These are phyloP conservation scores for Pogostemon cablin DNA, from an alignment of 257 asterid genomes.

Conservation along the genomic window DNA sequence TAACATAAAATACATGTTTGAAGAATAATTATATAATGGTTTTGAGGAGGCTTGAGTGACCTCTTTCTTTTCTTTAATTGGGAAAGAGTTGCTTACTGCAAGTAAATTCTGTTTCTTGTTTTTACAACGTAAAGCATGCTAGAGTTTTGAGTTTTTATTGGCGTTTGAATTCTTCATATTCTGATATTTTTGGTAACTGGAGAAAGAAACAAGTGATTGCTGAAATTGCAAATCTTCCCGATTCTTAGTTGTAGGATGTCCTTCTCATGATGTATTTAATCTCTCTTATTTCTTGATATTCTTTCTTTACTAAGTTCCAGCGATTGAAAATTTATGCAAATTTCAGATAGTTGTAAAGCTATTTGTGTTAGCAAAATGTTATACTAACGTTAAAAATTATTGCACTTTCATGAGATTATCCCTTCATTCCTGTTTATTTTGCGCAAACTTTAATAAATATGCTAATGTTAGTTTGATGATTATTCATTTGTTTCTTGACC, in stretches of 20 bases:
- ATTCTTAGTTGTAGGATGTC: conserved; percentile 5
- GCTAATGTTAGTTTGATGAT: conserved; percentile 15
- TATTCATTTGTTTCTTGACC: background rate
- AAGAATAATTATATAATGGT: conserved; percentile 5
- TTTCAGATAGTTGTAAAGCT: background rate
- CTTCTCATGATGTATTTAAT: background rate
- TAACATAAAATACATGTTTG: background rate
- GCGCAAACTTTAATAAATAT: conserved; percentile 1
- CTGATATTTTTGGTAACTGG: background rate
- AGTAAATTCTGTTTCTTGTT: background rate
- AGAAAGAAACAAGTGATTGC: background rate
- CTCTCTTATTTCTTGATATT: background rate
- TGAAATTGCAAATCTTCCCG: conserved; percentile 4
- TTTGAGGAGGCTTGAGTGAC: conserved; percentile 3
- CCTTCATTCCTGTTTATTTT: too few relatives aligned
- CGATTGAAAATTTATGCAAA: background rate
- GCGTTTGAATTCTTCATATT: background rate
- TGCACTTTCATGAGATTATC: too few relatives aligned
- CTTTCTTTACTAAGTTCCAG: conserved; percentile 2
- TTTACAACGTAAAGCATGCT: background rate
- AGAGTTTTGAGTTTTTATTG: background rate
- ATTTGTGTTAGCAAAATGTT: too few relatives aligned
- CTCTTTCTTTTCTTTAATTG: conserved; percentile 12
- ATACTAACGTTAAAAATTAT: too few relatives aligned
- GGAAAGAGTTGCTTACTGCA: background rate